Percentiles rank a stretch among this genome's conserved stretches.
These are phyloP conservation scores for Exophiala xenobiotica DNA, from an alignment of 2,329 filamentous ascomycete genomes.

Conservation along the genomic window DNA sequence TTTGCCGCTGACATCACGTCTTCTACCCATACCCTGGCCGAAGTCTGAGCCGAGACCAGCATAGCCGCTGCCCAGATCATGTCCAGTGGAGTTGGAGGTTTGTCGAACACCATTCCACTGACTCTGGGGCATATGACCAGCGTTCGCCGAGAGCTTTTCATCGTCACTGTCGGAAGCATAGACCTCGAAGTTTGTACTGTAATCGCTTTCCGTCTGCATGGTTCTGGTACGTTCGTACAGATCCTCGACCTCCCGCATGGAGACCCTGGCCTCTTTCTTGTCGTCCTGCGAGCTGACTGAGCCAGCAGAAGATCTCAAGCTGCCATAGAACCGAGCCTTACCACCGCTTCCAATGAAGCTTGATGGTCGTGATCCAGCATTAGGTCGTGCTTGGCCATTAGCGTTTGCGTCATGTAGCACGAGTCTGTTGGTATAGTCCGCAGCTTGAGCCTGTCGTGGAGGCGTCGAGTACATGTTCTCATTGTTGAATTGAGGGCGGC, in stretches of 20 bases:
- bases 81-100: slow-evolving; percentile 28
- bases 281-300: slow-evolving; percentile 9
- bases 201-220: slow-evolving; percentile 27
- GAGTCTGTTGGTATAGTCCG: background rate
- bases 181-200: slow-evolving; percentile 29
- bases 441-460: background rate
- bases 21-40: slow-evolving; percentile 42
- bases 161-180: slow-evolving; percentile 23
- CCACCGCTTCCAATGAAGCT: slow-evolving; percentile 35
- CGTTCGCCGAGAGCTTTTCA: slow-evolving; percentile 17
- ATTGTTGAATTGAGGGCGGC: slow-evolving; percentile 32
- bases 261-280: background rate
- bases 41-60: slow-evolving; percentile 31
- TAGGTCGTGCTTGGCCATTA: slow-evolving; percentile 34
- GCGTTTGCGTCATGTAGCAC: slow-evolving; percentile 31
- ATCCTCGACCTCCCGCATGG: slow-evolving; percentile 12
- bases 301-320: slow-evolving; percentile 30
- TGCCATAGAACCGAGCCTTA: slow-evolving; percentile 42
- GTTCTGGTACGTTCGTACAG: slow-evolving; percentile 25
- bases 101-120: slow-evolving; percentile 26
- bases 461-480: slow-evolving; percentile 24
- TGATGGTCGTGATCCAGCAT: slow-evolving; percentile 24
- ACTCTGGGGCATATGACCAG: slow-evolving; percentile 24
- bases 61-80: slow-evolving; percentile 28
- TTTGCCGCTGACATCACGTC: slow-evolving; percentile 49